Evolutionary conservation across 371 early-diverging fungal species (phyloP), one percentile per base, ranked within the genome.

Genomic region (Nematocida sp.): DNA sequence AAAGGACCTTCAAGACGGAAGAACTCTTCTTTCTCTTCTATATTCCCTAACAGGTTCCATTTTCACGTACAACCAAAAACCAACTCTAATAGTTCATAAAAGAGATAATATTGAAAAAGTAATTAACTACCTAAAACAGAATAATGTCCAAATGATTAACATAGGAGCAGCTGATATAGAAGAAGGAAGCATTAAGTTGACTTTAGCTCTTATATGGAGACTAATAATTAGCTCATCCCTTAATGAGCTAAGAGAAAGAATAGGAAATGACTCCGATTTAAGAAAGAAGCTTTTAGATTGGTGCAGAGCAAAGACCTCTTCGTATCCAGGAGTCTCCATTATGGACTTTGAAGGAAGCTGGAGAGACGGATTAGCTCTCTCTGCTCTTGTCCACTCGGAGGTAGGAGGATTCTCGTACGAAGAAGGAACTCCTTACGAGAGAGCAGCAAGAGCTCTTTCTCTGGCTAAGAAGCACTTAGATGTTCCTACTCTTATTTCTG

Each of bases 131-230:
- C 90, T 97, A 65, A 89, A 90, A 69, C 84, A 85, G 38, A 88
- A 91, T 54, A 90, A 90, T 49, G 88, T 95, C 32, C 82, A 84
- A 25, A 83, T 96, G 49, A 91, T 94, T 40, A 96, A 96, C 84
- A 95, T 91, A 66, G 90, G 90, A 48, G 86, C 88, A 35, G 89
- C 88, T 57, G 98, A 97, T 87, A 92, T 97, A 69, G 92, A 93
- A 25, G 94, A 94, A 80, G 86, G 87, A 16, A 95, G 95, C 84
- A 79, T 86, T 32, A 97, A 96, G 85, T 86, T 97, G 67, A 90
- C 92, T 39, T 86, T 97, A 32, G 98, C 96, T 5, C 86, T 97
- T 86, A 88, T 95, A 54, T 97, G 96, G 96, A 92, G 89, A 9
- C 88, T 97, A 77, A 96, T 97, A 86, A 86, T 93, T 64, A 86